Conservation (phyloP, 2,329 filamentous ascomycete species). For the Metarhizium anisopliae region DNA sequence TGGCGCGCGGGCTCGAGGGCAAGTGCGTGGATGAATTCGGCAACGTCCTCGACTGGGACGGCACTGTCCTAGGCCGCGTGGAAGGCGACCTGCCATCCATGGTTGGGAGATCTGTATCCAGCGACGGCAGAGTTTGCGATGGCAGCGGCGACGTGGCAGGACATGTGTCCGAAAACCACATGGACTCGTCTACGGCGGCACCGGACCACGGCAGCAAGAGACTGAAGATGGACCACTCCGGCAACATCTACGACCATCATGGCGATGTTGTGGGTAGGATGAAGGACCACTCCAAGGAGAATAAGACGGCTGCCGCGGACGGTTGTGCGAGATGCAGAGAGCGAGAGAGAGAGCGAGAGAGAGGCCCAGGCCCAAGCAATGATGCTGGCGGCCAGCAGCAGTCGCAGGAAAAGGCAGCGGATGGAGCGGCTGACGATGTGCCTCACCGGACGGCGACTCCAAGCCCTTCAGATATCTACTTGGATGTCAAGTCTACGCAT, state of each 20-base stretch:
- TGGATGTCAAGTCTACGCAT: conserved; percentile 48
- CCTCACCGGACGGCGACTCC: conserved; percentile 23
- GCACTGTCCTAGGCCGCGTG: conserved; percentile 41
- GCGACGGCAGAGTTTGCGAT: conserved; percentile 52
- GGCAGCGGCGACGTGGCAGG: conserved; percentile 72
- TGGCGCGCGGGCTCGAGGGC: conserved; percentile 34
- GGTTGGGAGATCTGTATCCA: conserved; percentile 38
- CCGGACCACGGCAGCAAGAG: conserved; percentile 35
- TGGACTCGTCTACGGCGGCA: conserved; percentile 17
- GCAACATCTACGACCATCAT: conserved; percentile 48
- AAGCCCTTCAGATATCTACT: conserved; percentile 43
- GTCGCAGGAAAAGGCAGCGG: neutral
- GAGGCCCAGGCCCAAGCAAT: neutral
- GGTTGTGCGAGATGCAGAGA: neutral
- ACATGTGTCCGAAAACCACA: conserved; percentile 54
- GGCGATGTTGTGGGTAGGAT: conserved; percentile 55
- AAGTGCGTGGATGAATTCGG: conserved; percentile 44
- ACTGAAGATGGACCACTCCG: conserved; percentile 46
- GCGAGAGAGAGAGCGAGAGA: neutral
- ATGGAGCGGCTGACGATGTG: neutral
- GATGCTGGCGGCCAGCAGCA: neutral
- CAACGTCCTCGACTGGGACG: conserved; percentile 41
- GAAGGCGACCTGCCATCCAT: conserved; percentile 47
- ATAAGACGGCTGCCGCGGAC: neutral
- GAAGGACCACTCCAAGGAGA: conserved; percentile 19